Percentiles rank a stretch among this genome's conserved stretches.
These are phyloP conservation scores for Botrytis squamosa DNA, from an alignment of 2,329 filamentous ascomycete species.

Conservation along the genomic window DNA sequence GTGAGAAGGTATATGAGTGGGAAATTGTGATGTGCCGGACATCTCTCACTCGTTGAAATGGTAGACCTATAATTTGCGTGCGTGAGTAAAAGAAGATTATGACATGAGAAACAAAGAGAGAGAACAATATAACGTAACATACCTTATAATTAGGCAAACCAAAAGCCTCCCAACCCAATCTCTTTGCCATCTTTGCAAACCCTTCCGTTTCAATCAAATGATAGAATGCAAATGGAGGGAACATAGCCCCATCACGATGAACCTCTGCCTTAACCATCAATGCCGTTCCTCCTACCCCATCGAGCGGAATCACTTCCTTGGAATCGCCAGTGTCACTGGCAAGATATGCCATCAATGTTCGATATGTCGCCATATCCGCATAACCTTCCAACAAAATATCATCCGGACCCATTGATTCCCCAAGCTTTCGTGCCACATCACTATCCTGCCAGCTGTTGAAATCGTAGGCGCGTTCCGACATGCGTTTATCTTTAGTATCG, in stretches of 20 bases:
- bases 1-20: slow-evolving; percentile 18
- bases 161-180: slow-evolving; percentile 79
- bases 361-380: slow-evolving; percentile 86
- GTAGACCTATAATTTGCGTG: slow-evolving; percentile 60
- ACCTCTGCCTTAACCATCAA: slow-evolving; percentile 95
- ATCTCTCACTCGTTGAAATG: slow-evolving; percentile 77
- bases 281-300: slow-evolving; percentile 91
- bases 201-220: slow-evolving; percentile 97
- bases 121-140: not conserved
- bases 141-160: slow-evolving; percentile 98
- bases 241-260: slow-evolving; percentile 97
- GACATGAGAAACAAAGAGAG: not conserved
- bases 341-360: slow-evolving; percentile 87
- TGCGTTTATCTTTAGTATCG: slow-evolving; percentile 65
- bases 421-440: slow-evolving; percentile 72
- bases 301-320: slow-evolving; percentile 68
- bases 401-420: slow-evolving; percentile 77
- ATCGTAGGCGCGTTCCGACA: slow-evolving; percentile 83
- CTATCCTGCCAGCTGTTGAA: slow-evolving; percentile 98
- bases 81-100: not conserved
- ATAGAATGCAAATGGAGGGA: slow-evolving; percentile 94
- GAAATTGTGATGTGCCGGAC: slow-evolving; percentile 20
- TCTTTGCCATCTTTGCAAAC: slow-evolving; percentile 93
- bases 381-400: slow-evolving; percentile 95
- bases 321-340: slow-evolving; percentile 55